These are phyloP conservation scores for Wallemia ichthyophaga DNA, from an alignment of 1,284 basidiomycete species.

Conservation along the genomic window DNA sequence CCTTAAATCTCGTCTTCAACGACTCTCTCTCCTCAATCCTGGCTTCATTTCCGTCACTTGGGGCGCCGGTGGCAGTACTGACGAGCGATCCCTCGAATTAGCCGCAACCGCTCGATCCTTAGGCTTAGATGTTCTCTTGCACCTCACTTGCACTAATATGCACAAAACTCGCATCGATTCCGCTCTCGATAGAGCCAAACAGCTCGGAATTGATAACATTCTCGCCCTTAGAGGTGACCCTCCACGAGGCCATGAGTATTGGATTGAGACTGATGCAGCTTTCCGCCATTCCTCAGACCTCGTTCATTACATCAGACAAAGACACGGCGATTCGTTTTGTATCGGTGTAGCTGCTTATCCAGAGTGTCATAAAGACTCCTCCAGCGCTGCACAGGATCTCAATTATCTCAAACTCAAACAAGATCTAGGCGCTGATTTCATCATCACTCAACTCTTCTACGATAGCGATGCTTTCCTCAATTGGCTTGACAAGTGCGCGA, in stretches of 20 bases:
- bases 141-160: constrained; percentile 9
- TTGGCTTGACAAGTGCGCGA: constrained; percentile 57
- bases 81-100: constrained; percentile 58
- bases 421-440: constrained; percentile 59
- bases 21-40: constrained; percentile 29
- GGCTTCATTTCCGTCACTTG: constrained; percentile 68
- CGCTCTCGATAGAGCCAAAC: constrained; percentile 48
- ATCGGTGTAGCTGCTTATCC: constrained; percentile 51
- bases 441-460: constrained; percentile 92
- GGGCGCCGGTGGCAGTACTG: constrained; percentile 87
- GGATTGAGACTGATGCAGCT: constrained; percentile 65
- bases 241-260: constrained; percentile 54
- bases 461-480: constrained; percentile 53
- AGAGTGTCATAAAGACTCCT: constrained; percentile 27
- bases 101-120: constrained; percentile 11
- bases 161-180: constrained; percentile 7
- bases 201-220: constrained; percentile 72
- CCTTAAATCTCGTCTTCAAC: constrained; percentile 43
- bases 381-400: constrained; percentile 31
- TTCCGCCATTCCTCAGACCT: constrained; percentile 74
- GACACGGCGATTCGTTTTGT: constrained; percentile 72
- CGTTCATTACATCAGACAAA: constrained; percentile 46
- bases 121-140: constrained; percentile 9
- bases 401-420: constrained; percentile 59
- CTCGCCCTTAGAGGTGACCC: constrained; percentile 86